Percentiles rank a stretch among this genome's conserved stretches.
Evolutionary conservation across 176 grass and related monocot species (phyloP).

Genomic region (Oryza glaberrima): DNA sequence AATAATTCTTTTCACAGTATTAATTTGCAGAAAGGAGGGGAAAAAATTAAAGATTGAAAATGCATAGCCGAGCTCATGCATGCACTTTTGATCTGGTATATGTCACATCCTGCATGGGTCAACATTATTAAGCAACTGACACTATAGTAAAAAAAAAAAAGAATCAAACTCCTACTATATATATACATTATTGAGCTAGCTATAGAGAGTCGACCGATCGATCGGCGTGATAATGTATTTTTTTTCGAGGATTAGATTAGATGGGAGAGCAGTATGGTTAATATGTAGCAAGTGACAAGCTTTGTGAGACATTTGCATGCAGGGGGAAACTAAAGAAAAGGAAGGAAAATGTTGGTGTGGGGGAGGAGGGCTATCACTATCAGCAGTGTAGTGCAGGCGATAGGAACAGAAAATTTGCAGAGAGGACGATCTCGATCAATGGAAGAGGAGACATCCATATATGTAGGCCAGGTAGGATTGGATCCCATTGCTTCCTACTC

Average conservation of each 20-base stretch:
- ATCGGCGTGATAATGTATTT: conserved; percentile 39
- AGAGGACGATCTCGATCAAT: neutral
- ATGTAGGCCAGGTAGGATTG: neutral
- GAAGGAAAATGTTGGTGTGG: neutral
- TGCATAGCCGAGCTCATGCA: neutral
- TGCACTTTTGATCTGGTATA: conserved; percentile 3
- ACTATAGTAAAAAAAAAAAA: neutral
- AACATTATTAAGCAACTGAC: conserved; percentile 22
- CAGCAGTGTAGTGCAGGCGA: neutral
- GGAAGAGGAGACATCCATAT: neutral
- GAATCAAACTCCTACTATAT: neutral
- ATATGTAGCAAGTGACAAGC: neutral
- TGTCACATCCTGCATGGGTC: conserved; percentile 20
- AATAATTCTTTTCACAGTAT: neutral
- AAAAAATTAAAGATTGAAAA: neutral
- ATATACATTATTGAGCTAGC: neutral
- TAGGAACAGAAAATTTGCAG: neutral
- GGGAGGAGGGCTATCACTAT: neutral
- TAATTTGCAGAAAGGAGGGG: neutral
- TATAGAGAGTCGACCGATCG: neutral
- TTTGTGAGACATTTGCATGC: neutral
- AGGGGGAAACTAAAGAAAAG: neutral
- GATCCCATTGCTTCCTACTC: too few species aligned
- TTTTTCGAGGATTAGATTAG: conserved; percentile 7
- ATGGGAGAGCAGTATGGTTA: neutral